A percentile compares a stretch with the other conserved stretches of the same genome.
Evolutionary conservation across 2,329 filamentous ascomycete genomes (phyloP).

Genomic region (Berkeleyomyces basicola): DNA sequence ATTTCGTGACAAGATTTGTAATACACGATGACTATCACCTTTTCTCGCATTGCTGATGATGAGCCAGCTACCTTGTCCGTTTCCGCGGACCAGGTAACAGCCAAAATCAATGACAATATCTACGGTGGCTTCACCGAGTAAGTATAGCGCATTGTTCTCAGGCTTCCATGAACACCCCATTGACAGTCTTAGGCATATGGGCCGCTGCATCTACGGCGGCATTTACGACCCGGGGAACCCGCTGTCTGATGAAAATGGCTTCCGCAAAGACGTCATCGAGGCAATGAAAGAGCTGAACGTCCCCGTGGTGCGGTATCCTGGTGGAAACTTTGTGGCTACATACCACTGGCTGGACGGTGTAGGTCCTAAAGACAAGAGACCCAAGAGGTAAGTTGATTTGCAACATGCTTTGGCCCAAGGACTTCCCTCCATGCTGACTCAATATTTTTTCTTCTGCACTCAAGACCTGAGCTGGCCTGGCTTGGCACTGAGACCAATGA

Average conservation of each 20-base stretch:
- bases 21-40: slow-evolving; percentile 44
- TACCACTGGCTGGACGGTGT: slow-evolving; percentile 77
- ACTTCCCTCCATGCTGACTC: neutral
- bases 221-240: slow-evolving; percentile 64
- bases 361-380: slow-evolving; percentile 53
- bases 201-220: slow-evolving; percentile 73
- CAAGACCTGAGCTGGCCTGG: slow-evolving; percentile 65
- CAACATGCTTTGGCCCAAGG: neutral
- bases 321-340: slow-evolving; percentile 70
- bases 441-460: neutral
- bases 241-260: slow-evolving; percentile 58
- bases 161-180: neutral
- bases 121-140: slow-evolving; percentile 78
- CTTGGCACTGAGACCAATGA: slow-evolving; percentile 58
- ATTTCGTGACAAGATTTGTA: neutral
- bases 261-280: slow-evolving; percentile 61
- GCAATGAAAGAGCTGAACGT: slow-evolving; percentile 57
- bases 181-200: slow-evolving; percentile 51
- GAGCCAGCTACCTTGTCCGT: slow-evolving; percentile 48
- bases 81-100: slow-evolving; percentile 45
- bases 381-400: slow-evolving; percentile 22
- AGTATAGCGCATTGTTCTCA: slow-evolving; percentile 18
- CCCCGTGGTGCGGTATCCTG: slow-evolving; percentile 65
- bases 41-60: slow-evolving; percentile 47
- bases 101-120: slow-evolving; percentile 62